Evolutionary conservation across 345 rosid genomes (phyloP).

Genomic region (Barbarea vulgaris): DNA sequence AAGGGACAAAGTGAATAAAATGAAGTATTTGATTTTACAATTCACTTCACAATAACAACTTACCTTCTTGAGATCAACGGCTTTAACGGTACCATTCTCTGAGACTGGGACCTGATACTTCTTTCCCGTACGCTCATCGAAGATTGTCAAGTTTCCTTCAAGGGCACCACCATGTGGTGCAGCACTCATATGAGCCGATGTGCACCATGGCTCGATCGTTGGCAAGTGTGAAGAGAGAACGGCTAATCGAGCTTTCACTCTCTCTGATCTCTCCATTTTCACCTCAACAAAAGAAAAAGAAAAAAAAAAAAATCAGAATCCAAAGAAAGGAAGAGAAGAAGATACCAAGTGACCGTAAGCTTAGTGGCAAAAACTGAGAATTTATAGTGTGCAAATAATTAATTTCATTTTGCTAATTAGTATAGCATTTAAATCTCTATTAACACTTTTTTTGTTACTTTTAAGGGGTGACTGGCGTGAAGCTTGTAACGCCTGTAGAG

Average conservation of each 20-base stretch:
- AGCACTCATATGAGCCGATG: conserved; percentile 50
- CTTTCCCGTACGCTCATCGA: conserved; percentile 81
- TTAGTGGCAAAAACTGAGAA: not conserved
- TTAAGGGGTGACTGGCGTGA: not conserved
- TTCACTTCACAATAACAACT: not conserved
- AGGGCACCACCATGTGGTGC: conserved; percentile 58
- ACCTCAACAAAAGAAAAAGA: not conserved
- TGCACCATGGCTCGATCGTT: conserved; percentile 52
- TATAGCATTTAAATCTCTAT: not conserved
- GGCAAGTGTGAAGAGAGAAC: conserved; percentile 70
- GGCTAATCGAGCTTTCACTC: conserved; percentile 56
- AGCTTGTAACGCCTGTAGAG: not conserved
- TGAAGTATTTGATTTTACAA: not conserved
- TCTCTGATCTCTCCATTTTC: conserved; percentile 32
- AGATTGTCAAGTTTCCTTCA: conserved; percentile 57
- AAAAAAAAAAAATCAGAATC: not conserved
- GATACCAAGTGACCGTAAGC: not conserved
- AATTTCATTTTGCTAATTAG: not conserved
- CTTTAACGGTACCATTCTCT: conserved; percentile 66
- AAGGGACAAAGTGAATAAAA: not conserved
- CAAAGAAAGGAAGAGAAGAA: not conserved
- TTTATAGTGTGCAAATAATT: not conserved
- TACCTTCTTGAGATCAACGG: conserved; percentile 85
- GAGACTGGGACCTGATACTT: conserved; percentile 67
- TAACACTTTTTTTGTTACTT: no score